Evolutionary conservation across 805 yeast species (phyloP), one percentile per base, ranked within the genome.

Genomic region (Barnettozyma wickerhamii): DNA sequence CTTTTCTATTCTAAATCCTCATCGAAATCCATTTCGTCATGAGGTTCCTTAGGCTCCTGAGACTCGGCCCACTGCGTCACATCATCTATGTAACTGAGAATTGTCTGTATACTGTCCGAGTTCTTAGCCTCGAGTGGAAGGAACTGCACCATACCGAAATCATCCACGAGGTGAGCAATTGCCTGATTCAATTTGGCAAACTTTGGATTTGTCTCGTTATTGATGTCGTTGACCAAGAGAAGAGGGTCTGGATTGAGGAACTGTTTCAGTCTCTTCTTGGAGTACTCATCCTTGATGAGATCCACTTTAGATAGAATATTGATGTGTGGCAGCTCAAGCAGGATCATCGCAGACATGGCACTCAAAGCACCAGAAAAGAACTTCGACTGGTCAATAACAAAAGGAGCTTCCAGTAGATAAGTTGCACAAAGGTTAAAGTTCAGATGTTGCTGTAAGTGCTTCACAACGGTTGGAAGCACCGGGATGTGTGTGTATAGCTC

Each of bases 311-410:
- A 84, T 35, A 93, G 68, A 15, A 93, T 78, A 58, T 93, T 93
- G 42, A 93, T 81, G 59, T 93, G 99, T 13, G 99, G 99, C 31
- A 91, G 72, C 61, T 93, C 99, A 38, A 93, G 70, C 44, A 93
- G 69, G 21, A 93, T 87, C 99, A 93, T 93, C 1, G 99, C 96
- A 18, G 95, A 83, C 99, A 93, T 93, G 17, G 99, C 99, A 59
- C 90, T 79, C 44, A 93, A 69, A 0, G 96, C 95, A 3, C 99
- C 99, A 40, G 95, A 83, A 61, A 93, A 93, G 63, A 89, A 93
- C 64, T 95, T 95, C 10, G 95, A 77, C 33, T 79, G 74, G 60
- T 93, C 99, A 42, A 91, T 71, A 34, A 91, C 85, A 62, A 93
- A 93, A 4, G 98, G 91, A 0, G 98, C 95, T 59, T 93, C 99